Conservation (phyloP, 805 yeast genomes). For the Clavispora carvajalis region DNA sequence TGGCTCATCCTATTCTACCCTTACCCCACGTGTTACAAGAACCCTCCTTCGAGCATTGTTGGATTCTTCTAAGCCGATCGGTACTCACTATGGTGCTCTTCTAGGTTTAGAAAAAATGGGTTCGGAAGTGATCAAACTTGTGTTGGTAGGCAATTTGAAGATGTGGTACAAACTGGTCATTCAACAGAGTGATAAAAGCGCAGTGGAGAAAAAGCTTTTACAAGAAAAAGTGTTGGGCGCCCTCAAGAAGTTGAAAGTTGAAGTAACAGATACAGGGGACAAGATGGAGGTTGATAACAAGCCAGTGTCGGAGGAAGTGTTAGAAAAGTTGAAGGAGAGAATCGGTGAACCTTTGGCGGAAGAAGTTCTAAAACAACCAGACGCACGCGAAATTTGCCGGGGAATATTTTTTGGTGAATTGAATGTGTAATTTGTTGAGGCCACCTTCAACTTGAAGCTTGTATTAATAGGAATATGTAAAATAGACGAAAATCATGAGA, state of each 20-base stretch:
- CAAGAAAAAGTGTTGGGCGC: slow-evolving; percentile 48
- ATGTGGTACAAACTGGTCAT: slow-evolving; percentile 71
- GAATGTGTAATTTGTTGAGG: slow-evolving; percentile 1
- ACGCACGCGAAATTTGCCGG: slow-evolving; percentile 47
- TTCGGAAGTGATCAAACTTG: slow-evolving; percentile 77
- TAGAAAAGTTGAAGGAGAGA: slow-evolving; percentile 45
- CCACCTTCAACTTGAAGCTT: not conserved
- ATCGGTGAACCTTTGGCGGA: slow-evolving; percentile 58
- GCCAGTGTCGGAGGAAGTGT: slow-evolving; percentile 29
- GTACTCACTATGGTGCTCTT: slow-evolving; percentile 90
- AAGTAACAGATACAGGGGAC: slow-evolving; percentile 11
- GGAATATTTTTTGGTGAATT: slow-evolving; percentile 74
- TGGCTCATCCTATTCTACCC: slow-evolving; percentile 80
- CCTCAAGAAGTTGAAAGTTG: slow-evolving; percentile 42
- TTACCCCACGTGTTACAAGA: slow-evolving; percentile 90
- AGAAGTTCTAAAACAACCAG: slow-evolving; percentile 40
- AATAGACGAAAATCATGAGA: slow-evolving; percentile 1
- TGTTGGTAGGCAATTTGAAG: slow-evolving; percentile 76
- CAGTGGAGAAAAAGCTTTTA: slow-evolving; percentile 43
- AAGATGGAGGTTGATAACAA: slow-evolving; percentile 25
- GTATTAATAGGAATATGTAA: slow-evolving; percentile 1
- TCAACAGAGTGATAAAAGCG: slow-evolving; percentile 34
- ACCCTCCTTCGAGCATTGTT: slow-evolving; percentile 87
- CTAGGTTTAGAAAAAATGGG: slow-evolving; percentile 82
- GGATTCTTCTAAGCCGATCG: slow-evolving; percentile 76